Percentiles rank a stretch among this genome's conserved stretches.
Conservation (phyloP, 192 early-diverging fungal genomes). For the Spizellomyces punctatus region DNA sequence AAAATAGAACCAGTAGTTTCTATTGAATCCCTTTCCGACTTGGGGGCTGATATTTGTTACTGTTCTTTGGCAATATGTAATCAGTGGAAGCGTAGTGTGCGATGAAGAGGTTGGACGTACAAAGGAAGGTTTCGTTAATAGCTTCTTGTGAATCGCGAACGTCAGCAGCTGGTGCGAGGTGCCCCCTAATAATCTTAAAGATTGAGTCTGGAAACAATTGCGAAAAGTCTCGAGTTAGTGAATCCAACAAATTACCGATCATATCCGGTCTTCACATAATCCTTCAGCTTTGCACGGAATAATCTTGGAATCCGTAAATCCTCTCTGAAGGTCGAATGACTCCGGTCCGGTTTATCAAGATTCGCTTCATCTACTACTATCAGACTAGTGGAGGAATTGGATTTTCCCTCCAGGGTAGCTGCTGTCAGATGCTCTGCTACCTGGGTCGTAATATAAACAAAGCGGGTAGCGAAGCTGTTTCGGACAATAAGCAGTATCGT, state of each 20-base stretch:
- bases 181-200: constrained; percentile 49
- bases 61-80: background rate
- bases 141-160: constrained; percentile 68
- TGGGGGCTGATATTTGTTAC: constrained; percentile 46
- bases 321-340: constrained; percentile 78
- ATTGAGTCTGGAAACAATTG: background rate
- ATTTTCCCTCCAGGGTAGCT: constrained; percentile 12
- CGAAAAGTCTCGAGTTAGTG: background rate
- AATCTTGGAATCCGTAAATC: constrained; percentile 69
- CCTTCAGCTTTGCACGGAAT: constrained; percentile 75
- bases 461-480: background rate
- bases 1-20: constrained; percentile 90
- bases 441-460: constrained; percentile 24
- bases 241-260: constrained; percentile 56
- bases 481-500: constrained; percentile 68
- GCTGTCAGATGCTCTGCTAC: constrained; percentile 53
- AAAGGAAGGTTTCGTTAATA: constrained; percentile 86
- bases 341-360: constrained; percentile 47
- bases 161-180: constrained; percentile 91
- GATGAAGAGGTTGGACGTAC: constrained; percentile 7
- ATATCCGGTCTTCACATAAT: constrained; percentile 82
- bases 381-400: constrained; percentile 37
- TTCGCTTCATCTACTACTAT: background rate
- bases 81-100: background rate
- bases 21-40: constrained; percentile 75